phyloP scores from a whole-genome alignment of 164 flowering plant species.

The Cinnamomum micranthum region DNA sequence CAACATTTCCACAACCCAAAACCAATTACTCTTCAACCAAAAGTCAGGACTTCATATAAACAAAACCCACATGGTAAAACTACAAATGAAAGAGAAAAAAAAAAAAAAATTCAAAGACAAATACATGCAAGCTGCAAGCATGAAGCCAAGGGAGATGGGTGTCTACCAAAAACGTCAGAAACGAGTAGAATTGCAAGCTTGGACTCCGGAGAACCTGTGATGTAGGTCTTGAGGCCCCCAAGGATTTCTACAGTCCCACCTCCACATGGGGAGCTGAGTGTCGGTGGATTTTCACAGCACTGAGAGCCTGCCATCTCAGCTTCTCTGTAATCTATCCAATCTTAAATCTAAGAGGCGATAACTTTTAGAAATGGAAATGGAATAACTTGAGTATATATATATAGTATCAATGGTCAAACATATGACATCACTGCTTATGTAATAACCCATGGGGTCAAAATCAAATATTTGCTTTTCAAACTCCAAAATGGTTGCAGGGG shows the following conservation, averaged over 20 bases:
- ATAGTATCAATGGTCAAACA: no score
- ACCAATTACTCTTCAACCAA: background rate
- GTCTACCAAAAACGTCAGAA: conserved; percentile 67
- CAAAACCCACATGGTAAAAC: background rate
- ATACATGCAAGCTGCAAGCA: background rate
- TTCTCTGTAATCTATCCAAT: background rate
- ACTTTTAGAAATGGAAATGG: no score
- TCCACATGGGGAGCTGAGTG: conserved; percentile 39
- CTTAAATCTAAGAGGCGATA: no score
- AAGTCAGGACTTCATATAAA: background rate
- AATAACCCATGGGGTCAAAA: no score
- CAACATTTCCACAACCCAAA: background rate
- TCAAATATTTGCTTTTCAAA: no score
- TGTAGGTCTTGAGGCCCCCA: conserved; percentile 59
- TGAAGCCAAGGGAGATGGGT: background rate
- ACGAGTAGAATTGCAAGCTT: conserved; percentile 49
- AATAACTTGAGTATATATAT: no score
- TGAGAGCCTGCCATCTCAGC: conserved; percentile 5
- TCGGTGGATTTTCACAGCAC: conserved; percentile 15
- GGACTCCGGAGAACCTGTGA: conserved; percentile 47
- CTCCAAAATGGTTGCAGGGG: no score
- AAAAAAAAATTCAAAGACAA: background rate
- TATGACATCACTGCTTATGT: no score
- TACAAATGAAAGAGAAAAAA: background rate
- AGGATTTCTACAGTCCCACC: conserved; percentile 45